Conservation (phyloP, 257 asterid genomes). For the Linaria vulgaris region DNA sequence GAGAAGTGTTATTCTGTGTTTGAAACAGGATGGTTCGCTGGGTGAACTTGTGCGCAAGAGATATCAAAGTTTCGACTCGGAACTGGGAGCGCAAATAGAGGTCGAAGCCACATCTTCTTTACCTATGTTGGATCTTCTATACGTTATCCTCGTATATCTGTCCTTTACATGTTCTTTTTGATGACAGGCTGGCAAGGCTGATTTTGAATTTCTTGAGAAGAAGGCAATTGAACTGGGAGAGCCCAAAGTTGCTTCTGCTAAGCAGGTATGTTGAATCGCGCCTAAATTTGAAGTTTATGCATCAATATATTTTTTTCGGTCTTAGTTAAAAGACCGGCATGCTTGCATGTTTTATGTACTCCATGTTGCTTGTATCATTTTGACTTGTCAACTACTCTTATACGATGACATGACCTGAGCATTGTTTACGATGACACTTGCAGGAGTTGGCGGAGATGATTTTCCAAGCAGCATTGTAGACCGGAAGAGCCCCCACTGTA, state of each 20-base stretch:
- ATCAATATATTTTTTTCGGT: too few species aligned
- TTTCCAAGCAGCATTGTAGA: conserved; percentile 68
- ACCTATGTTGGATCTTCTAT: background rate
- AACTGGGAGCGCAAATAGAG: conserved; percentile 82
- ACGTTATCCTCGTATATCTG: background rate
- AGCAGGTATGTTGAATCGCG: conserved; percentile 57
- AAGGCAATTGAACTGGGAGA: conserved; percentile 86
- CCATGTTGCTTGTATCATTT: too few species aligned
- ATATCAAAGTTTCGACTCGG: conserved; percentile 82
- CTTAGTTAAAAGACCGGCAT: too few species aligned
- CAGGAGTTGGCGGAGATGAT: conserved; percentile 96
- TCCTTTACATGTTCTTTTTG: background rate
- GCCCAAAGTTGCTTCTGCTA: conserved; percentile 80
- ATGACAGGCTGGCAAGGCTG: conserved; percentile 88
- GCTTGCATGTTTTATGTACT: too few species aligned
- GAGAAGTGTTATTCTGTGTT: background rate
- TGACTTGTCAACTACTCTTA: too few species aligned
- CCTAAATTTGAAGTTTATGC: background rate
- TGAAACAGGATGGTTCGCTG: conserved; percentile 67
- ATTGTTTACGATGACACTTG: background rate
- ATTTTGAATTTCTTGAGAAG: conserved; percentile 81
- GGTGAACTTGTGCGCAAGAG: conserved; percentile 73
- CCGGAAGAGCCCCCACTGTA: background rate
- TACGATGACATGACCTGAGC: background rate
- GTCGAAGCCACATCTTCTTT: conserved; percentile 26